Base-by-base conservation (phyloP, 2,329 filamentous ascomycete genomes). In the Mycosphaerella sp. region DNA sequence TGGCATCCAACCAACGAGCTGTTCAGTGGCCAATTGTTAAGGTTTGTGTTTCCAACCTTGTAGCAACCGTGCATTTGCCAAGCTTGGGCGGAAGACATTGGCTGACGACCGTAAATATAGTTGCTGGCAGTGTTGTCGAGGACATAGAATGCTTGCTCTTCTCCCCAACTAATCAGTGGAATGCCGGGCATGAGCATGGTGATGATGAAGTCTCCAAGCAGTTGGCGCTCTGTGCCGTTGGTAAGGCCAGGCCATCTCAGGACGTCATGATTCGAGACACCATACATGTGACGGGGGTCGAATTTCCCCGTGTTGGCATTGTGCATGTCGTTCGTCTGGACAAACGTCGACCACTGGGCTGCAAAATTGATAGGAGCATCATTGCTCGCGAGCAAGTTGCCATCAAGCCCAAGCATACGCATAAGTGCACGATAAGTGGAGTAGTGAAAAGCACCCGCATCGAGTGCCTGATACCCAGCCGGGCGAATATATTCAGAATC, bases 51-150 rank as follows among this genome's bases (percentile, higher is more conserved):
- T 14, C 74, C 73, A 3, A 84, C 72, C 11, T 71, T 70, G 68
- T 84, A 85, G 64, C 83, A 86, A 5, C 83, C 83, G 60, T 86
- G 83, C 36, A 76, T 74, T 60, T 82, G 79, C 82, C 83, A 86
- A 2, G 82, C 82, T 2, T 77, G 77, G 2, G 80, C 74, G 2
- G 80, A 76, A 7, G 79, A 78, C 77, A 86, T 84, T 1, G 83
- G 71, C 64, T 82, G 79, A 60, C 83, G 78, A 17, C 83, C 83
- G 64, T 81, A 86, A 41, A 86, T 76, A 63, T 85, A 86, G 62
- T 85, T 84, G 54, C 72, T 71, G 4, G 82, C 82, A 0, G 82
- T 83, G 55, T 80, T 83, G 63, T 86, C 83, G 2, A 85, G 69
- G 0, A 83, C 70, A 60, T 85, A 85, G 57, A 81, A 82, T 0